Base-by-base conservation (phyloP, 352 stramenopile genomes). In the Globisporangium cederbergense region DNA sequence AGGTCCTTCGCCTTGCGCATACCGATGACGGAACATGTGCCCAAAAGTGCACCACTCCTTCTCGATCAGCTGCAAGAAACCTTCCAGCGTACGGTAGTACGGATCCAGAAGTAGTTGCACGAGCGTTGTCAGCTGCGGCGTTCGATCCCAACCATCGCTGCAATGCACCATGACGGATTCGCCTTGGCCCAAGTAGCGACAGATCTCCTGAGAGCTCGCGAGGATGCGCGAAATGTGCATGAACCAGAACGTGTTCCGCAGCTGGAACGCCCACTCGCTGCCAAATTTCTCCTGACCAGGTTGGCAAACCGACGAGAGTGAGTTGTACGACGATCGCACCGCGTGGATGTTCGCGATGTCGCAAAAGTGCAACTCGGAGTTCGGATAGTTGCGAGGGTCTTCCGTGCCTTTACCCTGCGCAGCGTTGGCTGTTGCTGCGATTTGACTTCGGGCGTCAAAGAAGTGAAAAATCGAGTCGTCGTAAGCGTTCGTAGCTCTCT, bases 11-110 rank as follows among this genome's bases (percentile, higher is more conserved):
- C 97, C 96, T 68, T 99, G 96, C 3, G 90, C 96, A 69, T 93
- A 98, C 8, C 98, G 86, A n/a, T 88, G 88, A 42, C 98, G 95
- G 70, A 99, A 99, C 59, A 98, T 97, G 83, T 99, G 97, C 0
- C 98, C 98, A 75, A 99, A 99, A 10, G 89, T 94, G 70, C 97
- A 97, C 92, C 98, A 99, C 64, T 99, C 98, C 73, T 99, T 99
- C 77, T 99, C 97, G 20, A 99, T 89, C 13, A 99, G 74, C 52
- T 93, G 83, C 40, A 96, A 77, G 68, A 99, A 98, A 4, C 98
- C 98, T 14, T 93, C 72, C 18, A 98, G 64, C 4, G 98, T 99
- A 53, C 98, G 86, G 71, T 98, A 99, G 70, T 98, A 98, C n/a
- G 97, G 96, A 76, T 99, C 98, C 47, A 99, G 63, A 5, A 99